Base-by-base conservation (phyloP, 768 basidiomycete species). In the Termitomyces bulborhizus region DNA sequence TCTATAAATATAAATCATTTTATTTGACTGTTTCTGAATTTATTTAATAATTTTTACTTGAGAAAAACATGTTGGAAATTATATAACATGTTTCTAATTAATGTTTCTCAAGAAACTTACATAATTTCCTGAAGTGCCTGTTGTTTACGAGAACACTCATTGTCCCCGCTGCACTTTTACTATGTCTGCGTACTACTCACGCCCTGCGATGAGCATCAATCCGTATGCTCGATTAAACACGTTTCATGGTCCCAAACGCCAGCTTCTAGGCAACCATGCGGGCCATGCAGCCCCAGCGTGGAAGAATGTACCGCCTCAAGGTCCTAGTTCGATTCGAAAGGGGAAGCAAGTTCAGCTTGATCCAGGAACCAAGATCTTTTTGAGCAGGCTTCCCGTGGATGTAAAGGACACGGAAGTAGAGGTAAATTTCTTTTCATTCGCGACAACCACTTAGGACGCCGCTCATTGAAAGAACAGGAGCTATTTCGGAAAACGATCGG, bases 401-500 rank as follows among this genome's bases (percentile, higher is more conserved):
- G 88, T 89, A 16, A 75, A 72, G 15, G 83, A 86, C 57, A 73
- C 74, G 49, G 88, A 90, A 59, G 78, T 90, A 36, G 82, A 86
- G 75, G 88, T 83, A 64, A 67, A 74, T 63, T 26, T 42, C 13
- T 16, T 32, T 18, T 41, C 42, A 27, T n/a, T 36, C 55, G 18
- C 13, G 15, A n/a, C 12, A 13, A 6, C 34, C 37, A 41, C 16
- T 4, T 27, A 27, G 15, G 5, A 7, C 26, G 24, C 26, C 21
- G 50, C 43, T 45, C 43, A 39, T 42, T 9, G 44, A 40, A 21
- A 42, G 21, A 51, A 41, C 62, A 91, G 89, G 84, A 87, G 40
- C 72, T 91, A 50, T 90, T 91, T 68, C 77, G 72, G 58, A 89
- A 85, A 68, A 91, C 89, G 0, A 76, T 91, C 24, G 89, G 89